Evolutionary conservation across 805 yeast genomes (phyloP).

Genomic region (Metschnikowia gelsemii): DNA sequence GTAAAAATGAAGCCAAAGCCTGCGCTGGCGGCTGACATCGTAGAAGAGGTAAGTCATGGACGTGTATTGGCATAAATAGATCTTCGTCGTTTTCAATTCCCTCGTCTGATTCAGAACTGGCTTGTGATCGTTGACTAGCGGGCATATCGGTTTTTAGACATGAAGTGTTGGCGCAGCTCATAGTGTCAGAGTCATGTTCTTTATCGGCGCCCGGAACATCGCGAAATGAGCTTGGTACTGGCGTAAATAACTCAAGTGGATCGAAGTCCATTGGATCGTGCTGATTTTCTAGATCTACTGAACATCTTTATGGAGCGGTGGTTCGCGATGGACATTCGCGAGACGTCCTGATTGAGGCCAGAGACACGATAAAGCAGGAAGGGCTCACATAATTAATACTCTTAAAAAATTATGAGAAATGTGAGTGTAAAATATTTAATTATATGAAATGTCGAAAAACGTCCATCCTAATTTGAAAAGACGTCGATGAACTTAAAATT

Average conservation of each 20-base stretch:
- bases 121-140: no score
- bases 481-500: no score
- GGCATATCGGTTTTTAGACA: no score
- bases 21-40: constrained; percentile 45
- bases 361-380: no score
- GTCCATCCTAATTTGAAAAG: no score
- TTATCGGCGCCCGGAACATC: neutral
- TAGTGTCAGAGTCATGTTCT: neutral
- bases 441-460: no score
- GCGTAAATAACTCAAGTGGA: constrained; percentile 42
- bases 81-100: constrained; percentile 17
- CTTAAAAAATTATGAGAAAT: no score
- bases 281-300: neutral
- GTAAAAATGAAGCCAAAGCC: constrained; percentile 46
- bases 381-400: no score
- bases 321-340: neutral
- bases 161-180: no score
- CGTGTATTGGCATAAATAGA: constrained; percentile 43
- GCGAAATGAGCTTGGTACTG: constrained; percentile 17
- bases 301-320: neutral
- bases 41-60: constrained; percentile 60
- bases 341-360: no score
- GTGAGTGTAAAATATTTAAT: no score
- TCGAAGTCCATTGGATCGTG: constrained; percentile 36
- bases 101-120: no score